Conservation (phyloP, 2,329 filamentous ascomycete species). For the Mollisiaceae sp. region DNA sequence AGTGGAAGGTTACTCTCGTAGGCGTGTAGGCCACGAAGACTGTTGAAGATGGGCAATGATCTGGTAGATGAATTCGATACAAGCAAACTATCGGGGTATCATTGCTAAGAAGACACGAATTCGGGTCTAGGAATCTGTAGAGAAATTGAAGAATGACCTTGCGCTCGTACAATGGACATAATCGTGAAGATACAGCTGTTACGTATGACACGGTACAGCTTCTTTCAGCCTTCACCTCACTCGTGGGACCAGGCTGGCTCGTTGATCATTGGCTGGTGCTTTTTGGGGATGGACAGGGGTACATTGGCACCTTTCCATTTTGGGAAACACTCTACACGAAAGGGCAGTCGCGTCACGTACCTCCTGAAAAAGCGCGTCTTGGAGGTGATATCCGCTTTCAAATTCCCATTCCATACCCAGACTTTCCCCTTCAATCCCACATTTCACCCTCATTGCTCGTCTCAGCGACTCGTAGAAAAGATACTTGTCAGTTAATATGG, state of each 20-base stretch:
- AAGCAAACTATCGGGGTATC: slow-evolving; percentile 41
- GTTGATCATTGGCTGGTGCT: neutral
- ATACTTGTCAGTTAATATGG: slow-evolving; percentile 60
- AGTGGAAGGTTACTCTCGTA: neutral
- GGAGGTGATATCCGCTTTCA: neutral
- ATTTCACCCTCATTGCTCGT: neutral
- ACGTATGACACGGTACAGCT: neutral
- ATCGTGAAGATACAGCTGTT: neutral
- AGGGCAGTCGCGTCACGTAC: neutral
- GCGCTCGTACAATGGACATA: neutral
- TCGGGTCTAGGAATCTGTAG: neutral
- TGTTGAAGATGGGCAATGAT: slow-evolving; percentile 29
- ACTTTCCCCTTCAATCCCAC: neutral
- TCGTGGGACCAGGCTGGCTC: neutral
- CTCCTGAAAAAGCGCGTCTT: neutral
- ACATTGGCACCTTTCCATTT: neutral
- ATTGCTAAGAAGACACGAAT: slow-evolving; percentile 33
- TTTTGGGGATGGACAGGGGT: neutral
- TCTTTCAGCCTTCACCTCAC: slow-evolving; percentile 3
- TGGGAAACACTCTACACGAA: slow-evolving; percentile 15
- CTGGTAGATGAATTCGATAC: slow-evolving; percentile 28
- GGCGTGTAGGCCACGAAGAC: slow-evolving; percentile 32
- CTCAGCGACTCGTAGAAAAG: neutral
- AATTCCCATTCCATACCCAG: neutral
- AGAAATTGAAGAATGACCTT: neutral